Base-by-base conservation (phyloP, 805 yeast genomes). In the Wickerhamomyces strasburgensis region DNA sequence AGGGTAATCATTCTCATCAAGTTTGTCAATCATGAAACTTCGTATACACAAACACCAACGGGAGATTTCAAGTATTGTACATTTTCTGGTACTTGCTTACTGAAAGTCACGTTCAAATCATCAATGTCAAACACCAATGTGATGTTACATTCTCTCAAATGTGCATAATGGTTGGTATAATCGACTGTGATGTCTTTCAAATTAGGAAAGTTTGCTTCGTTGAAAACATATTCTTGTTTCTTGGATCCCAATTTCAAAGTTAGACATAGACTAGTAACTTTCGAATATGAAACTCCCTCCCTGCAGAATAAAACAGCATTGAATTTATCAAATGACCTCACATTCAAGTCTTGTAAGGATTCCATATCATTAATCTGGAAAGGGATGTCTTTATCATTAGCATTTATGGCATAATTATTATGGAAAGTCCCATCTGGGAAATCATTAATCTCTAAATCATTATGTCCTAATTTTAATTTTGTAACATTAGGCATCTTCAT, bases 111-210 rank as follows among this genome's bases (percentile, higher is more conserved):
- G 6, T 31, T 38, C 16, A 39, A 15, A 18, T 41, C 43, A 5
- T 25, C 28, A 11, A 40, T 21, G n/a, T 43, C 45, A 14, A 50
- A 14, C 6, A 29, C 29, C 15, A 50, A 16, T 7, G 21, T 18
- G 14, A 52, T 38, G 24, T 50, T 43, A 17, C 49, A 43, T 17
- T 47, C 38, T 23, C 44, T 43, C 16, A 51, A 24, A 14, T 47
- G 53, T 1, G 51, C 49, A 33, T 43, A 50, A 24, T 40, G 30
- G 33, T 52, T 52, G 15, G 34, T 21, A 19, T 44, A 50, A 13
- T 39, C 43, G 8, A 50, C 27, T 5, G 25, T 28, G 5, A 52
- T 14, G 8, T 33, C 23, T 3, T 29, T 17, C 13, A 52, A 17
- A 1, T 14, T 18, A 5, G 56, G 56, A 19, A 40, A 52, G 4